A percentile compares a stretch with the other conserved stretches of the same genome.
Evolutionary conservation across 306 rosid genomes (phyloP).

Genomic region (Cotoneaster glaucophyllus): DNA sequence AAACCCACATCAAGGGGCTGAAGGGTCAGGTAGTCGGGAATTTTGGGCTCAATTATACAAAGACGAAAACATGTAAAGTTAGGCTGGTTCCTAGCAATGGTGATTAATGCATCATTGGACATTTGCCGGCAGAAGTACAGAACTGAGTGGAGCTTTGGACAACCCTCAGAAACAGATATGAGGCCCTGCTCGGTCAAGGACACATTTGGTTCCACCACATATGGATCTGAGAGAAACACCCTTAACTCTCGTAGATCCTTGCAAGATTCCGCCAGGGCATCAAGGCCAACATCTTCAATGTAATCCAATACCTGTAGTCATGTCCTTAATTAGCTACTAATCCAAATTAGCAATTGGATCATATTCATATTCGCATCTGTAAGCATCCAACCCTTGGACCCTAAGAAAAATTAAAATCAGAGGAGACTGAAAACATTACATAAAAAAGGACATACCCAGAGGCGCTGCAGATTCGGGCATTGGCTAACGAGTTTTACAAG

Average conservation of each 20-base stretch:
- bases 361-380: background rate
- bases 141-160: constrained; percentile 90
- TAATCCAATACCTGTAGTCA: constrained; percentile 76
- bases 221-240: constrained; percentile 91
- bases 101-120: constrained; percentile 71
- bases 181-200: constrained; percentile 85
- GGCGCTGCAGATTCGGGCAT: constrained; percentile 64
- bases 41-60: constrained; percentile 79
- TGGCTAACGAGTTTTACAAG: constrained; percentile 69
- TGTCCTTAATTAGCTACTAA: constrained; percentile 24
- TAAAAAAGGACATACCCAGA: constrained; percentile 60
- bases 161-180: constrained; percentile 84
- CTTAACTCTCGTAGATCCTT: constrained; percentile 84
- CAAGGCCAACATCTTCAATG: constrained; percentile 89
- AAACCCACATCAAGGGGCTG: constrained; percentile 78
- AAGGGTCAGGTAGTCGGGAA: constrained; percentile 65
- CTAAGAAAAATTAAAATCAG: background rate
- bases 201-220: constrained; percentile 62
- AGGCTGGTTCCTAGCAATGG: constrained; percentile 78
- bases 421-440: background rate
- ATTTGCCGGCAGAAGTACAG: constrained; percentile 93
- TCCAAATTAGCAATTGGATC: background rate
- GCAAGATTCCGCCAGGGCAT: constrained; percentile 65
- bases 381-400: constrained; percentile 1
- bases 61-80: constrained; percentile 84